Percentiles rank a stretch among this genome's conserved stretches.
phyloP scores from a whole-genome alignment of 257 asterid genomes.

The Fraxinus cuspidata region DNA sequence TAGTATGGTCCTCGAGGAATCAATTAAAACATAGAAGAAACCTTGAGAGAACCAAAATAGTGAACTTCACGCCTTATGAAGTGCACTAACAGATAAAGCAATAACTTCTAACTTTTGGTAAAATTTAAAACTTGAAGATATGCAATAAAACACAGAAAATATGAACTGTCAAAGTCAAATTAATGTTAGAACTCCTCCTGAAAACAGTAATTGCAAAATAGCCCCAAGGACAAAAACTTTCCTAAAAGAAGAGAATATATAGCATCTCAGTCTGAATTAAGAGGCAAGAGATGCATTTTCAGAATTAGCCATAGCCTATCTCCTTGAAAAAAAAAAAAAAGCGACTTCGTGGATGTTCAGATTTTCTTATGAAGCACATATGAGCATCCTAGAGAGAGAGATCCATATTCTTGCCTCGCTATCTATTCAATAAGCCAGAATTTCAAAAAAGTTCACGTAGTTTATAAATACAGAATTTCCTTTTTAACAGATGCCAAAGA shows the following conservation, averaged over 20 bases:
- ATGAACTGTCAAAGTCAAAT: neutral
- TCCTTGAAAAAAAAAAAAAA: neutral
- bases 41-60: neutral
- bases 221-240: neutral
- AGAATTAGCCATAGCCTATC: constrained; percentile 1
- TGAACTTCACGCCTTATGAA: constrained; percentile 16
- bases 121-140: neutral
- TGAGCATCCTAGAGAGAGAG: neutral
- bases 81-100: neutral
- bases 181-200: neutral
- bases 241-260: neutral
- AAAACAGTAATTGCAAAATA: neutral
- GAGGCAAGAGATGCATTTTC: neutral
- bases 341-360: neutral
- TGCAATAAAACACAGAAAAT: constrained; percentile 3
- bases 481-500: neutral
- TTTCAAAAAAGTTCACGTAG: neutral
- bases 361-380: neutral
- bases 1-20: neutral
- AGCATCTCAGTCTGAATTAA: neutral
- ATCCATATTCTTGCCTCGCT: neutral
- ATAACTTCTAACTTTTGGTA: neutral
- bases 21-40: constrained; percentile 17
- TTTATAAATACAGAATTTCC: neutral
- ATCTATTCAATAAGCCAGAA: neutral